A percentile compares a stretch with the other conserved stretches of the same genome.
phyloP scores from a whole-genome alignment of 192 early-diverging fungal genomes.

The Mortierella hygrophila region DNA sequence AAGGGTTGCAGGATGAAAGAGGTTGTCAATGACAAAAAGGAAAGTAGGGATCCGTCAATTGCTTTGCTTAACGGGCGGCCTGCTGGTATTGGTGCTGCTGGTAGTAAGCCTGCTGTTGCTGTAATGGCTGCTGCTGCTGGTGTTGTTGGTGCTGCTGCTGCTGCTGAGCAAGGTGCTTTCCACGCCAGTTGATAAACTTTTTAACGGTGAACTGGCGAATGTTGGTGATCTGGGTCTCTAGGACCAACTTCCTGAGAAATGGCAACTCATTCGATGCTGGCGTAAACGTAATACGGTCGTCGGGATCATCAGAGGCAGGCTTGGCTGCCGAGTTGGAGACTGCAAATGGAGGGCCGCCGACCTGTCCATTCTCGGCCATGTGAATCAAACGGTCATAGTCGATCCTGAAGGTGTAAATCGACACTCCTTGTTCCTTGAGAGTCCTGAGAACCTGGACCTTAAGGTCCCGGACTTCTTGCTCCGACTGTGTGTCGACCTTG shows the following conservation, averaged over 20 bases:
- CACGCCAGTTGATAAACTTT: constrained; percentile 70
- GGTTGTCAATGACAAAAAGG: not conserved
- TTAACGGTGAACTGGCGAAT: constrained; percentile 67
- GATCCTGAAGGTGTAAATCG: constrained; percentile 70
- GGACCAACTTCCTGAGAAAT: constrained; percentile 58
- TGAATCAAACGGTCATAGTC: constrained; percentile 61
- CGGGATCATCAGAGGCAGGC: constrained; percentile 8
- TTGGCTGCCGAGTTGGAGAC: constrained; percentile 40
- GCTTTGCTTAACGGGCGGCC: constrained; percentile 17
- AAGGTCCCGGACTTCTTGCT: constrained; percentile 64
- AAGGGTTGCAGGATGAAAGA: not conserved
- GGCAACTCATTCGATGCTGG: constrained; percentile 60
- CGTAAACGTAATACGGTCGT: constrained; percentile 33
- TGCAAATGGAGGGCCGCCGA: constrained; percentile 68
- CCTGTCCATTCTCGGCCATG: constrained; percentile 58
- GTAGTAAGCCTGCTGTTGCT: constrained; percentile 1
- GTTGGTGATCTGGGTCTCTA: constrained; percentile 67
- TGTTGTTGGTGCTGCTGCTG: constrained; percentile 14
- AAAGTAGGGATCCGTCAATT: not conserved
- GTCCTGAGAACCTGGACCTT: constrained; percentile 67
- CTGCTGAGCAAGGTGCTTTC: constrained; percentile 42
- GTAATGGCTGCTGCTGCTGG: not conserved
- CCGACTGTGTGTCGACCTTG: constrained; percentile 71
- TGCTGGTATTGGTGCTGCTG: constrained; percentile 43
- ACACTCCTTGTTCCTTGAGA: constrained; percentile 65